Base-by-base conservation (phyloP, 768 basidiomycete species). In the Tricholoma saponaceum region DNA sequence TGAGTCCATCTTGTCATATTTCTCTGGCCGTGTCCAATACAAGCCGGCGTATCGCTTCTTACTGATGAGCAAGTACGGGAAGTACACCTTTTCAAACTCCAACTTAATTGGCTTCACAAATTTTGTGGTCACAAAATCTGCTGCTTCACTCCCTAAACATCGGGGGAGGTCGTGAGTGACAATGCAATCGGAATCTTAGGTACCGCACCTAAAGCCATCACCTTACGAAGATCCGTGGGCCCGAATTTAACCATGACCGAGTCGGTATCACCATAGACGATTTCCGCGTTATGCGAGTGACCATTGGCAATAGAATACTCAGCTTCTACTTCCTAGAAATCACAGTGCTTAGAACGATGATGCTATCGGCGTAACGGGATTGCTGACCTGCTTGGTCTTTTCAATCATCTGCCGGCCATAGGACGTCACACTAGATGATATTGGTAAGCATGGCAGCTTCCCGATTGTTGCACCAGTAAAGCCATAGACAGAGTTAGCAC, bases 331-430 rank as follows among this genome's bases (percentile, higher is more conserved):
- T 92, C 91, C 88, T 90, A 63, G 14, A 18, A 33, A 54, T 33
- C 33, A 14, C 26, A 26, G 13, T 25, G 10, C 18, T 53, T 23
- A 25, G 56, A 37, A 30, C 25, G 13, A 26, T 14, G 51, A n/a
- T 26, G 7, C 28, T 32, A 55, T 39, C 16, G 33, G 7, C 39
- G 25, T 13, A 44, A 46, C 53, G 9, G 18, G 55, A 9, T 26
- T 13, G 64, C 78, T 4, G 37, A 88, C 92, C 75, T 88, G 81
- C 70, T 95, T 98, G 2, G 97, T 99, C 69, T 85, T 87, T 71
- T 98, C 96, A 59, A 99, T 98, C 97, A 99, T 99, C 71, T 97
- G 90, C 57, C 97, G 92, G 64, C 97, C 97, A 71, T 97, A 99
- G 0, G 97, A 84, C 1, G 97, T 99, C 41, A 86, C 84, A 74